Evolutionary conservation across 164 flowering plant genomes (phyloP).

Genomic region (Liriodendron chinense): DNA sequence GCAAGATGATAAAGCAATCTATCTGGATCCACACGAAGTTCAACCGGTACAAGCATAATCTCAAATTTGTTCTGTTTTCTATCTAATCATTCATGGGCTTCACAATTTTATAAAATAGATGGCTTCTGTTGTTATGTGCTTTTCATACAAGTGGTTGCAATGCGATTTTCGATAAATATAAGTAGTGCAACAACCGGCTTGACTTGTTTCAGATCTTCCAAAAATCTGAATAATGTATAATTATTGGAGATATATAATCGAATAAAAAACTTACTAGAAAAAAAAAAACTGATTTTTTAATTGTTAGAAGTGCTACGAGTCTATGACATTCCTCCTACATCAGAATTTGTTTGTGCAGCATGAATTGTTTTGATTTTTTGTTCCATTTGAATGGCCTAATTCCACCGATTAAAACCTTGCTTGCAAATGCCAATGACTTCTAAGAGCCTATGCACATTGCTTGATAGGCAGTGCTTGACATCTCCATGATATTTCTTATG

Average conservation of each 20-base stretch:
- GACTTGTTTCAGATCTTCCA: no score
- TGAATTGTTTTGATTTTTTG: background rate
- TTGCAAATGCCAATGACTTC: no score
- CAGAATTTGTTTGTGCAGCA: background rate
- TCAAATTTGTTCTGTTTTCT: constrained; percentile 2
- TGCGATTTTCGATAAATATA: no score
- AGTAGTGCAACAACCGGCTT: no score
- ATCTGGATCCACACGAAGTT: constrained; percentile 93
- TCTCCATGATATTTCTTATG: background rate
- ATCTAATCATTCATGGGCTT: background rate
- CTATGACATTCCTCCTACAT: no score
- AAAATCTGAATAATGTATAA: no score
- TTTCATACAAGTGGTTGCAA: no score
- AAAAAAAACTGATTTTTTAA: no score
- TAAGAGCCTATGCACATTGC: background rate
- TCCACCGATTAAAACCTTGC: background rate
- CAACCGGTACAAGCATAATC: constrained; percentile 47
- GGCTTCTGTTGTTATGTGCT: no score
- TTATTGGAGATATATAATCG: background rate
- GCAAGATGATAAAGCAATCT: constrained; percentile 84
- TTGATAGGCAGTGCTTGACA: background rate
- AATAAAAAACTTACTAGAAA: no score
- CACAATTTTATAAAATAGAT: background rate
- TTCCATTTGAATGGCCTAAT: background rate
- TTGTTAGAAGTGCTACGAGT: background rate